Conservation (phyloP, 176 grass and related monocot species). For the Carex cristatella region DNA sequence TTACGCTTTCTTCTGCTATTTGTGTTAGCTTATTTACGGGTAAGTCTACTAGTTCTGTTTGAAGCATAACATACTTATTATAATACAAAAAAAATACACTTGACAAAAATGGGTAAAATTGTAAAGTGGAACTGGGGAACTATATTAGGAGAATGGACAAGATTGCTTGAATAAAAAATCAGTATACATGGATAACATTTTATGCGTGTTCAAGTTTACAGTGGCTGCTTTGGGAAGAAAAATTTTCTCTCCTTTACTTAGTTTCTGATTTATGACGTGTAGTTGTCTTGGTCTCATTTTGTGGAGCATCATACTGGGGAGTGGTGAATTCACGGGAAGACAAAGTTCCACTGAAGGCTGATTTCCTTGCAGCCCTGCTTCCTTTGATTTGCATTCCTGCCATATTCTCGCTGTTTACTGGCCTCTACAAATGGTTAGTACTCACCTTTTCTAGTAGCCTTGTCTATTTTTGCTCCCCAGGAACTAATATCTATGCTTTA, state of each 20-base stretch:
- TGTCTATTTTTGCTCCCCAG: conserved; percentile 19
- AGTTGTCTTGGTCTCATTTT: conserved; percentile 89
- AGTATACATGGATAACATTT: conserved; percentile 10
- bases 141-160: not conserved
- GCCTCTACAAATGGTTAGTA: conserved; percentile 86
- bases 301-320: conserved; percentile 81
- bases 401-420: conserved; percentile 75
- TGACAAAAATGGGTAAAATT: not conserved
- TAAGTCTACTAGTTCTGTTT: conserved; percentile 36
- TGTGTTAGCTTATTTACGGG: conserved; percentile 76
- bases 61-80: not conserved
- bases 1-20: conserved; percentile 83
- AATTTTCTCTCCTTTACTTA: not conserved
- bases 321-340: conserved; percentile 88
- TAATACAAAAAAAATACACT: not conserved
- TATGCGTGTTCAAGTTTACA: not conserved
- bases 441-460: conserved; percentile 5
- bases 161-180: not conserved
- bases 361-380: conserved; percentile 95
- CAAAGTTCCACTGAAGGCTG: conserved; percentile 68
- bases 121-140: not conserved
- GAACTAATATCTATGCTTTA: not conserved
- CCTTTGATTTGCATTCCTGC: conserved; percentile 95
- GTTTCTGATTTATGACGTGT: conserved; percentile 30
- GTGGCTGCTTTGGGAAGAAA: not conserved